Percentiles rank a stretch among this genome's conserved stretches.
phyloP scores from a whole-genome alignment of 345 rosid species.

The Brassica rapa region DNA sequence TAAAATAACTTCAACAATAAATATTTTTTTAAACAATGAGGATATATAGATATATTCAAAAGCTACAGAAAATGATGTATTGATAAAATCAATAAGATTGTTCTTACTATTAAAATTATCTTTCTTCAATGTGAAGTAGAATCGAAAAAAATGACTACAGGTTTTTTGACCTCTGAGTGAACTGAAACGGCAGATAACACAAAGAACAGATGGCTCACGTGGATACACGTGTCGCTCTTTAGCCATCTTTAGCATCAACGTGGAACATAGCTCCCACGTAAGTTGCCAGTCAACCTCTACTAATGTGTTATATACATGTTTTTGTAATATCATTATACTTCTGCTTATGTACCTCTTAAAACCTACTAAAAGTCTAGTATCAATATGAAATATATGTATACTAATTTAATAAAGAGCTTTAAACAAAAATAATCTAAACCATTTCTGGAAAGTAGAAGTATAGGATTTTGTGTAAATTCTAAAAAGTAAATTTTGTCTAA shows the following conservation, averaged over 20 bases:
- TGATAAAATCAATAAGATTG: not conserved
- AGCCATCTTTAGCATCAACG: conserved; percentile 36
- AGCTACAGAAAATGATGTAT: conserved; percentile 30
- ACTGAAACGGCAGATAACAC: conserved; percentile 25
- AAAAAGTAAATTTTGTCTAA: too few species aligned
- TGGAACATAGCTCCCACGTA: conserved; percentile 34
- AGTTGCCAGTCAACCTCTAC: conserved; percentile 20
- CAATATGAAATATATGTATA: too few species aligned
- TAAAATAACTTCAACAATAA: not conserved
- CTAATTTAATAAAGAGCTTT: too few species aligned
- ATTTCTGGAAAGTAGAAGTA: too few species aligned
- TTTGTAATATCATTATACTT: too few species aligned
- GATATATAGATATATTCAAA: not conserved
- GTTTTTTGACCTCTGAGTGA: conserved; percentile 24
- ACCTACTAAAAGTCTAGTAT: too few species aligned
- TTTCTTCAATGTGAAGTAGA: conserved; percentile 33
- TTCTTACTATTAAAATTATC: not conserved
- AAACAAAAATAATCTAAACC: too few species aligned
- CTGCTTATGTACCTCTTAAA: too few species aligned
- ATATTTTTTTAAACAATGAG: not conserved
- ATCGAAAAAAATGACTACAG: not conserved
- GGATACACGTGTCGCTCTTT: conserved; percentile 2
- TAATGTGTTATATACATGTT: not conserved
- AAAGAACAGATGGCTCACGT: conserved; percentile 32
- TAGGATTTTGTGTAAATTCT: too few species aligned